Evolutionary conservation across 2,329 filamentous ascomycete species (phyloP).

Genomic region (Talaromyces sp.): DNA sequence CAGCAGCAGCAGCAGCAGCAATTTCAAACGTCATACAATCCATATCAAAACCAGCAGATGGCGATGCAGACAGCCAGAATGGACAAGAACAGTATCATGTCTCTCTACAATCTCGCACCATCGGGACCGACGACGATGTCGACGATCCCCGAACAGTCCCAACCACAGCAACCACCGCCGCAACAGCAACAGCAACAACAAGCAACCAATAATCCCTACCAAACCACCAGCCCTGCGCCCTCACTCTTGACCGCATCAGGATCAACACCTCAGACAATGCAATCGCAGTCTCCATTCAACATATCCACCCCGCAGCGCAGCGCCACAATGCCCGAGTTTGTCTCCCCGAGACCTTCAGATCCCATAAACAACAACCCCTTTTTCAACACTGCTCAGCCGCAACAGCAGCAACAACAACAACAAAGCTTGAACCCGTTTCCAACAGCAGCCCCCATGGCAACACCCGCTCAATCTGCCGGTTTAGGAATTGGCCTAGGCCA

Average conservation of each 20-base stretch:
- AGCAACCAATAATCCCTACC: conserved; percentile 12
- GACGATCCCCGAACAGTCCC: conserved; percentile 30
- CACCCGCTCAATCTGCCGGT: conserved; percentile 10
- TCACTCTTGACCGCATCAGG: conserved; percentile 17
- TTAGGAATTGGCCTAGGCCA: conserved; percentile 15
- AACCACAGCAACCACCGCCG: conserved; percentile 14
- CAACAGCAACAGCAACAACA: conserved; percentile 16
- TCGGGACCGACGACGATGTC: conserved; percentile 22
- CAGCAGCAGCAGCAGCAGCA: conserved; percentile 17
- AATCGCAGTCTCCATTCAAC: conserved; percentile 14
- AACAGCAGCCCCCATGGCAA: conserved; percentile 19
- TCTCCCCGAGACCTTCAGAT: not conserved
- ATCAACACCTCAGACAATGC: conserved; percentile 20
- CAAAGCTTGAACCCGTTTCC: conserved; percentile 9
- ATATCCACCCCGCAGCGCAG: conserved; percentile 22
- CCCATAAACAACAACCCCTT: not conserved
- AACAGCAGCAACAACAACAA: not conserved
- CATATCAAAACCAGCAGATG: conserved; percentile 19
- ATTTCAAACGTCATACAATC: conserved; percentile 12
- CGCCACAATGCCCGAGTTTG: conserved; percentile 23
- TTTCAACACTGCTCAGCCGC: conserved; percentile 2
- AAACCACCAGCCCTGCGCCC: conserved; percentile 19
- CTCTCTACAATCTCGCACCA: conserved; percentile 42
- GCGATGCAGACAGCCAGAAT: conserved; percentile 39
- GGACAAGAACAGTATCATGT: conserved; percentile 44